These are phyloP conservation scores for Fusarium sp. DNA, from an alignment of 2,329 filamentous ascomycete species.

Conservation along the genomic window DNA sequence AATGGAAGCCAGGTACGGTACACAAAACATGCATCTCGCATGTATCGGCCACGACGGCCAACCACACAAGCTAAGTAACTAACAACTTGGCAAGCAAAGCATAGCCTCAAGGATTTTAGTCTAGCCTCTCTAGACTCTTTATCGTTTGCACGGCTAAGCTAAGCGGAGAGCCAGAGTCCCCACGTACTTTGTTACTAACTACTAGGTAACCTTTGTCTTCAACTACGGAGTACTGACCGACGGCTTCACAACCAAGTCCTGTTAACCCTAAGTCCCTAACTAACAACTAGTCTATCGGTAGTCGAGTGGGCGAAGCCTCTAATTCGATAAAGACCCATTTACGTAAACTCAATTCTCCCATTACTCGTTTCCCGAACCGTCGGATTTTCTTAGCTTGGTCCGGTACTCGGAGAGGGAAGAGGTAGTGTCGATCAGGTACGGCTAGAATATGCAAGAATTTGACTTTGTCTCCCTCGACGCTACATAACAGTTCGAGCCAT, in stretches of 20 bases:
- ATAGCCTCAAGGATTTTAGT: background rate
- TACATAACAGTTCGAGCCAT: background rate
- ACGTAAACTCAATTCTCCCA: constrained; percentile 22
- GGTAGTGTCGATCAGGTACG: constrained; percentile 30
- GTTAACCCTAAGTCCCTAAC: constrained; percentile 1
- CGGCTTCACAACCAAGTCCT: constrained; percentile 4
- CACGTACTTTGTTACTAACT: background rate
- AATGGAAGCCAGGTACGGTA: background rate
- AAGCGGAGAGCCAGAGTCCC: background rate
- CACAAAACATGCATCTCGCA: background rate
- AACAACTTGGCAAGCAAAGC: background rate
- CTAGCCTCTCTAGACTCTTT: background rate
- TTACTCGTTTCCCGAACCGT: constrained; percentile 15
- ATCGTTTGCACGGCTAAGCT: constrained; percentile 1
- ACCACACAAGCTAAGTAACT: background rate
- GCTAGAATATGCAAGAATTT: constrained; percentile 17
- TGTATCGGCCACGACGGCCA: constrained; percentile 2
- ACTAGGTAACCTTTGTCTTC: background rate
- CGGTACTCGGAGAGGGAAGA: constrained; percentile 13
- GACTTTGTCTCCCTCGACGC: constrained; percentile 4
- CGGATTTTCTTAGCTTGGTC: constrained; percentile 7
- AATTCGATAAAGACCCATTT: constrained; percentile 21
- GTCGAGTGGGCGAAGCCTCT: background rate
- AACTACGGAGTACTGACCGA: constrained; percentile 14
- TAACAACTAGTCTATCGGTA: background rate